A percentile compares a stretch with the other conserved stretches of the same genome.
These are phyloP conservation scores for Curvularia sp. DNA, from an alignment of 2,329 filamentous ascomycete species.

Conservation along the genomic window DNA sequence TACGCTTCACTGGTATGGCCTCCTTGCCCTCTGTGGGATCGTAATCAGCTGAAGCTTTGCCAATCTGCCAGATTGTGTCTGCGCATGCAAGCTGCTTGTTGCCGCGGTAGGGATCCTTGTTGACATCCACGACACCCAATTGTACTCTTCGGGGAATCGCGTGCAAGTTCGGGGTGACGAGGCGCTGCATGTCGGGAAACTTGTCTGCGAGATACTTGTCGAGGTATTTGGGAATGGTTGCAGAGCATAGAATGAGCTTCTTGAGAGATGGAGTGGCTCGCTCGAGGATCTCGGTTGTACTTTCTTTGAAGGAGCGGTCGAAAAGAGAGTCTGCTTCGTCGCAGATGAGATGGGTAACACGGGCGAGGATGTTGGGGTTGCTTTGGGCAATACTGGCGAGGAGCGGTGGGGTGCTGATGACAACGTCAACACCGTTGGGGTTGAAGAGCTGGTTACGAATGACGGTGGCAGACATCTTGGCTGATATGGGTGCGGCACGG, in stretches of 20 bases:
- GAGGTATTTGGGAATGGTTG: conserved; percentile 89
- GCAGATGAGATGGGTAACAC: conserved; percentile 84
- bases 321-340: conserved; percentile 97
- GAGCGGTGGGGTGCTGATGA: conserved; percentile 88
- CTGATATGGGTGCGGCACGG: conserved; percentile 81
- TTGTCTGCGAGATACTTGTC: conserved; percentile 82
- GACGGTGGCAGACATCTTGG: conserved; percentile 75
- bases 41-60: conserved; percentile 68
- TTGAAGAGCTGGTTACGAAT: conserved; percentile 88
- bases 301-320: conserved; percentile 87
- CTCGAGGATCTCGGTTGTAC: conserved; percentile 83
- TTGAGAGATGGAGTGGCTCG: conserved; percentile 80
- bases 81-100: conserved; percentile 94
- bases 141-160: conserved; percentile 95
- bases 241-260: conserved; percentile 91
- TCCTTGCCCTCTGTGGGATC: conserved; percentile 56
- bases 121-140: conserved; percentile 88
- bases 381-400: conserved; percentile 85
- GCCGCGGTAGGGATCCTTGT: conserved; percentile 89
- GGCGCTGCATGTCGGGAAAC: conserved; percentile 82
- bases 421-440: conserved; percentile 79
- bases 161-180: conserved; percentile 95
- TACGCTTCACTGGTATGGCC: conserved; percentile 75
- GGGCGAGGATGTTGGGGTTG: conserved; percentile 91
- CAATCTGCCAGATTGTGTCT: conserved; percentile 92